Percentiles rank a stretch among this genome's conserved stretches.
Conservation (phyloP, 495 filamentous ascomycete species). For the Hypoxylon perforatum region DNA sequence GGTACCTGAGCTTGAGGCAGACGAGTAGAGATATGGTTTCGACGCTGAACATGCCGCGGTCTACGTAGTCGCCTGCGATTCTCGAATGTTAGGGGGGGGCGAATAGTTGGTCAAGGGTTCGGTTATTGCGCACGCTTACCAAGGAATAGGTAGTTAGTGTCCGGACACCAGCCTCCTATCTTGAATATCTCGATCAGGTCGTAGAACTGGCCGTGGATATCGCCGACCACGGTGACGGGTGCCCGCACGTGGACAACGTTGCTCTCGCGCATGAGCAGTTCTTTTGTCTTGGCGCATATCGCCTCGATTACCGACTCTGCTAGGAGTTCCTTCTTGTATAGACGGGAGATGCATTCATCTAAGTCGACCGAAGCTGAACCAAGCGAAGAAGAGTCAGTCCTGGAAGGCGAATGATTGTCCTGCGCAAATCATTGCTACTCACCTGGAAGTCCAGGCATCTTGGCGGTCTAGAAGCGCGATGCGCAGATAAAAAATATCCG, state of each 20-base stretch:
- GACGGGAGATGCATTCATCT: slow-evolving; percentile 94
- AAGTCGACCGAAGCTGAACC: slow-evolving; percentile 89
- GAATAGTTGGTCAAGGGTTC: neutral
- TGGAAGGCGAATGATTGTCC: neutral
- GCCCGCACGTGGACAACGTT: slow-evolving; percentile 98
- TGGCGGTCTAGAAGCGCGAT: slow-evolving; percentile 41
- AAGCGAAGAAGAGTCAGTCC: slow-evolving; percentile 19
- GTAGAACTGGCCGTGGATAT: slow-evolving; percentile 99
- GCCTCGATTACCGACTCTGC: slow-evolving; percentile 98
- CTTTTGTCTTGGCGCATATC: slow-evolving; percentile 98
- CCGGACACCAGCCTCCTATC: slow-evolving; percentile 94
- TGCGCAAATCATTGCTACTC: slow-evolving; percentile 46
- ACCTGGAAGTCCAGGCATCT: slow-evolving; percentile 93
- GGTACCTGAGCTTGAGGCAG: slow-evolving; percentile 93
- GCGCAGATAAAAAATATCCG: neutral
- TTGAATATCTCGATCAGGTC: slow-evolving; percentile 99
- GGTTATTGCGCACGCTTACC: slow-evolving; percentile 63
- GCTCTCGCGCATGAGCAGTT: slow-evolving; percentile 98
- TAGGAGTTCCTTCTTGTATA: slow-evolving; percentile 95
- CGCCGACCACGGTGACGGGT: slow-evolving; percentile 97
- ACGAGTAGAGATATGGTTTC: slow-evolving; percentile 97
- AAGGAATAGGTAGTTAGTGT: slow-evolving; percentile 97
- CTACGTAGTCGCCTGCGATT: slow-evolving; percentile 88
- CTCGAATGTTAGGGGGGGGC: slow-evolving; percentile 3
- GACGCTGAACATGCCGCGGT: slow-evolving; percentile 95